Base-by-base conservation (phyloP, 192 early-diverging fungal genomes). In the Phlyctochytrium arcticum region DNA sequence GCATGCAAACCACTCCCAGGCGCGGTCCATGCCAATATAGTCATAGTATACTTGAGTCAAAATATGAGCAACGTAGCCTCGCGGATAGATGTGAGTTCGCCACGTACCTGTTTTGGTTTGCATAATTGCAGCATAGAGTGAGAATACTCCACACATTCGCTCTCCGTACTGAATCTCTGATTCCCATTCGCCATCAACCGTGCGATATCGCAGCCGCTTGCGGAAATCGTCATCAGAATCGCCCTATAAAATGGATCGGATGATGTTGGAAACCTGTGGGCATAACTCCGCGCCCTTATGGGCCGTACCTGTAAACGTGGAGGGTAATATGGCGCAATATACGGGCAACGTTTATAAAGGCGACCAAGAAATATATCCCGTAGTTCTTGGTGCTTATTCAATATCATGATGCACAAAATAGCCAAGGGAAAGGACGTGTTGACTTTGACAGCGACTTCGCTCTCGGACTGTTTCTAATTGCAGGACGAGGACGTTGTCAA, bases 1-100 rank as follows among this genome's bases (percentile, higher is more conserved):
- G 9, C 87, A 63, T 0, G 88, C 78, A 19, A 90, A 59, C 89
- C 89, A 94, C 33, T 60, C 77, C 89, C 89, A 94, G 2, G 70
- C 87, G 65, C 6, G 92, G 76, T 1, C 75, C 70, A 53, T 87
- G 76, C 0, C 65, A 75, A 23, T 71, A 44, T 0, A 80, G 75
- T 5, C 70, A 73, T 71, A 51, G 23, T 34, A 55, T 42, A 27
- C 64, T 6, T n/a, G 31, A 17, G 23, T 36, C 10, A 24, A 47
- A 12, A 26, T n/a, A 5, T 49, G 17, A 29, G 7, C 46, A 30
- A 48, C 3, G 12, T 8, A 9, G 42, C 19, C 5, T n/a, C 0
- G 0, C 2, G 2, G n/a, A 33, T 26, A 32, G 4, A 54, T 30
- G 2, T 59, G 32, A 26, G 36, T 21, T 15, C 9, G 32, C 19